Evolutionary conservation across 83 land plant genomes (phyloP).

Genomic region (Larix sibirica): DNA sequence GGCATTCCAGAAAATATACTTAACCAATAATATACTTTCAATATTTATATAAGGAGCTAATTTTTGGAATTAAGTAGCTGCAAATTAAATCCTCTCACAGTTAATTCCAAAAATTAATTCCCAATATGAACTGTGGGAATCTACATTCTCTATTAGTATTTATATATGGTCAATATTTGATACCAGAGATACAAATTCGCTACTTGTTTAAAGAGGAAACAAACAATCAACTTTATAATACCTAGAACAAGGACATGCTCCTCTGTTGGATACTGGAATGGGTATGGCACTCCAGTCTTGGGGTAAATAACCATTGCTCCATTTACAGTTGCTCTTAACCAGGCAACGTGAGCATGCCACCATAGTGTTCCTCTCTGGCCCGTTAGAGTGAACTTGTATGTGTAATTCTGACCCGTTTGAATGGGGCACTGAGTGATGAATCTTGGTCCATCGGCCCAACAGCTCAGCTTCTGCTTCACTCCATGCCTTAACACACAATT

Average conservation of each 20-base stretch:
- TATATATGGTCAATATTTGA: too few species aligned
- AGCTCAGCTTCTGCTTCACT: conserved; percentile 30
- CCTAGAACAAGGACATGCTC: conserved; percentile 16
- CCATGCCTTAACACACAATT: conserved; percentile 39
- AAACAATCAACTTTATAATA: not conserved
- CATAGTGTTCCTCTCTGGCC: conserved; percentile 34
- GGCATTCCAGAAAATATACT: too few species aligned
- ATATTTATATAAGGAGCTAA: too few species aligned
- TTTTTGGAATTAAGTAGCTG: too few species aligned
- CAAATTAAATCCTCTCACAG: too few species aligned
- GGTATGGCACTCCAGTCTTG: conserved; percentile 17
- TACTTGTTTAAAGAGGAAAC: too few species aligned
- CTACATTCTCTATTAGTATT: too few species aligned
- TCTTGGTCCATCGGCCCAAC: conserved; percentile 44
- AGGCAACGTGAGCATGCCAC: conserved; percentile 45
- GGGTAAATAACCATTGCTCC: conserved; percentile 40
- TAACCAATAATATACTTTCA: too few species aligned
- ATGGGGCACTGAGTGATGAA: conserved; percentile 14
- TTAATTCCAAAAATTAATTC: too few species aligned
- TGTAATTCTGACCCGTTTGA: conserved; percentile 20
- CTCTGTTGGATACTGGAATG: conserved; percentile 17
- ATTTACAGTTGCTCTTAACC: conserved; percentile 44
- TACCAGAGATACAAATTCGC: too few species aligned
- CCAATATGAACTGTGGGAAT: not conserved
- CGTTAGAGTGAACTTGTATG: conserved; percentile 26